Evolutionary conservation across 768 basidiomycete species (phyloP), one percentile per base, ranked within the genome.

Genomic region (Collybia mongolica): DNA sequence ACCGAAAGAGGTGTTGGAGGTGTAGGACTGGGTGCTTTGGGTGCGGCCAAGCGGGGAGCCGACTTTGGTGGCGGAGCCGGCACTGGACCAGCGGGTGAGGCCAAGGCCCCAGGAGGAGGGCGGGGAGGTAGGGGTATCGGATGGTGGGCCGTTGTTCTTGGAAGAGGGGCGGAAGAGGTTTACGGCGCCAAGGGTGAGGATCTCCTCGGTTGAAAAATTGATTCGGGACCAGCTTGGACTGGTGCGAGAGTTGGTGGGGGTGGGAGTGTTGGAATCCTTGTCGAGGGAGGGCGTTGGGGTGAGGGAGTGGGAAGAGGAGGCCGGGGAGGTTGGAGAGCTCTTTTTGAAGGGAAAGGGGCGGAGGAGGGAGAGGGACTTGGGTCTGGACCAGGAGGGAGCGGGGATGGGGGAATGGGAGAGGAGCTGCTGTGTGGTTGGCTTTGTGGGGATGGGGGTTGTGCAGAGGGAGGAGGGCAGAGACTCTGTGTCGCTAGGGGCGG

Each of bases 241-340:
- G 36, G 23, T 19, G 24, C 22, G 45, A 47, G 24, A 54, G 39
- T 18, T 56, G 36, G 54, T 48, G 18, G 54, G 57, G 1, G 57
- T 52, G 12, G 58, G 28, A 1, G 56, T 46, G 47, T 44, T 42
- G 5, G 53, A 44, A 48, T 32, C 32, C 14, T 32, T 32, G 14
- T 73, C 72, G 48, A 71, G 59, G 8, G 71, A 72, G 3, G 67
- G 64, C 1, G 71, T 73, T 23, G 72, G 73, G 1, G 73, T 73
- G 35, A 73, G 67, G 7, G 71, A 64, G 51, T 61, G 55, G 17
- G 68, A 62, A 8, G 64, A 50, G 6, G 56, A 69, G 56, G n/a
- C 62, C 55, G 17, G 56, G 60, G 43, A 69, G 48, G 55, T 61
- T 52, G 49, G 55, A 62, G 46, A 66, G 53, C 7, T 62, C 57